phyloP scores from a whole-genome alignment of 2,329 filamentous ascomycete genomes.

The Ophiocordyceps camponoti-rufipedis region DNA sequence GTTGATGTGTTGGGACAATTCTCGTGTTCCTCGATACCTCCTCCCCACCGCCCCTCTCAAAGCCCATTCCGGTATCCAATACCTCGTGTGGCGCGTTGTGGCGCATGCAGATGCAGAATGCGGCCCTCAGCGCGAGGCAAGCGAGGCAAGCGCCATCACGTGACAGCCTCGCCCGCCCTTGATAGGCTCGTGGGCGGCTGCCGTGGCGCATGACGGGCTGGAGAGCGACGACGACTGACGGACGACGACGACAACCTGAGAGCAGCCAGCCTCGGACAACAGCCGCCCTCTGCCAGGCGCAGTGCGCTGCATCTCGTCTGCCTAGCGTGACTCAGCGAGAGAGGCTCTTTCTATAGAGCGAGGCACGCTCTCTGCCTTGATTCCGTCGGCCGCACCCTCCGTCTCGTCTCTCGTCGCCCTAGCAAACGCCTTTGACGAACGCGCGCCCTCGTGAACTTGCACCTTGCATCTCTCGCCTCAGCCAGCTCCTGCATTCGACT shows the following conservation, averaged over 20 bases:
- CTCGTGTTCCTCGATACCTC: neutral
- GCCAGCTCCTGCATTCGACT: no score
- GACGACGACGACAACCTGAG: neutral
- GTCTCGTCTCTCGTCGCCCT: neutral
- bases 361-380: neutral
- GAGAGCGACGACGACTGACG: neutral
- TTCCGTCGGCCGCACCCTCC: constrained; percentile 1
- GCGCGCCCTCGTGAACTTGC: neutral
- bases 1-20: no score
- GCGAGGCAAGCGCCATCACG: neutral
- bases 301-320: neutral
- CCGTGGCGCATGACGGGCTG: neutral
- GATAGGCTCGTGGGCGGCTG: neutral
- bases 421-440: neutral
- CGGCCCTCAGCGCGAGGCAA: neutral
- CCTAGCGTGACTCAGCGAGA: neutral
- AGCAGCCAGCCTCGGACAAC: neutral
- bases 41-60: neutral
- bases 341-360: neutral
- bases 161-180: neutral
- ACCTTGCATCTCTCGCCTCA: no score
- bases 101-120: neutral
- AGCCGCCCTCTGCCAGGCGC: neutral
- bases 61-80: neutral
- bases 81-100: neutral